phyloP scores from a whole-genome alignment of 805 yeast species.

The Jamesozyma gamospora region DNA sequence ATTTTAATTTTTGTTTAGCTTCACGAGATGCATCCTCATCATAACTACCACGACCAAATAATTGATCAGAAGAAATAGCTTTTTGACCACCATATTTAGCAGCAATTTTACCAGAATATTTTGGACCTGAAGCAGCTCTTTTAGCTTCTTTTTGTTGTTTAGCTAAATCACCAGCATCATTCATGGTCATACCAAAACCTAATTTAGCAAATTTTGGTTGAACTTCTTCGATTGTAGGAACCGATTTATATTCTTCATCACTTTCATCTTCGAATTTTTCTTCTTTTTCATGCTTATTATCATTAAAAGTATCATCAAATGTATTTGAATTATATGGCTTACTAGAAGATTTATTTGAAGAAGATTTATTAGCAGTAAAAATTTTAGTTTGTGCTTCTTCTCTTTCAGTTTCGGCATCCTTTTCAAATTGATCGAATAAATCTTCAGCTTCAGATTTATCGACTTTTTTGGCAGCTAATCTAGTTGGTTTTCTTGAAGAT shows the following conservation, averaged over 20 bases:
- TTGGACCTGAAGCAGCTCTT: slow-evolving; percentile 42
- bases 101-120: slow-evolving; percentile 66
- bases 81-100: slow-evolving; percentile 79
- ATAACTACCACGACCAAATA: slow-evolving; percentile 77
- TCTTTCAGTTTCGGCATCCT: slow-evolving; percentile 73
- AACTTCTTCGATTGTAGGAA: slow-evolving; percentile 22
- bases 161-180: slow-evolving; percentile 42
- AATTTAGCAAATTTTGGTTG: slow-evolving; percentile 69
- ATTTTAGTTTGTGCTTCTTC: slow-evolving; percentile 37
- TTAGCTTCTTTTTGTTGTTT: slow-evolving; percentile 31
- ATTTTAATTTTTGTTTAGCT: slow-evolving; percentile 70
- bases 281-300: slow-evolving; percentile 8
- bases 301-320: slow-evolving; percentile 4
- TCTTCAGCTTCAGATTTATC: slow-evolving; percentile 41
- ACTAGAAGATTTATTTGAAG: slow-evolving; percentile 1
- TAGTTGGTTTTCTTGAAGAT: slow-evolving; percentile 48
- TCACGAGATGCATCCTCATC: slow-evolving; percentile 72
- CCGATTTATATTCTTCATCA: slow-evolving; percentile 5
- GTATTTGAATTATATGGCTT: slow-evolving; percentile 4
- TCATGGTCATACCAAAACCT: slow-evolving; percentile 82
- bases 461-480: slow-evolving; percentile 46
- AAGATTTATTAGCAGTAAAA: slow-evolving; percentile 1
- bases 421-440: slow-evolving; percentile 54
- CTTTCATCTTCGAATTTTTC: slow-evolving; percentile 11
- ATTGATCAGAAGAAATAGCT: slow-evolving; percentile 92